Evolutionary conservation across 352 stramenopile species (phyloP).

Genomic region (Globisporangium spinosum): DNA sequence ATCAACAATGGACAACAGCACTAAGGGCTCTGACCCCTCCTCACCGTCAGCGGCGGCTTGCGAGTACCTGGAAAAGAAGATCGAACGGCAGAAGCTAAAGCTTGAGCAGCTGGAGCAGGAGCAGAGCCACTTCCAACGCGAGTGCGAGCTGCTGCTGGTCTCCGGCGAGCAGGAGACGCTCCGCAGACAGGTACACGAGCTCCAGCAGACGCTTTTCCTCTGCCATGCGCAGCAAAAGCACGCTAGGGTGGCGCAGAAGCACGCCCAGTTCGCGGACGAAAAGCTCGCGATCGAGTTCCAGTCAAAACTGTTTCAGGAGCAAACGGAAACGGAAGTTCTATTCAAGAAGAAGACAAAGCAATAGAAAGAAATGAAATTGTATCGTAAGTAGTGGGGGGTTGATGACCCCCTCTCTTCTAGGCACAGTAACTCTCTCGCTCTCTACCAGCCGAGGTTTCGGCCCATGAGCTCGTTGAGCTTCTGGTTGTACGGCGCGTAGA

Average conservation of each 20-base stretch:
- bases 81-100: slow-evolving; percentile 40
- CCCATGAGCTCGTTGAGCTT: slow-evolving; percentile 70
- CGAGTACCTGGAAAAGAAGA: slow-evolving; percentile 49
- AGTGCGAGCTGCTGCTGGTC: slow-evolving; percentile 41
- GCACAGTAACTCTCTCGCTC: slow-evolving; percentile 1
- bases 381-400: not conserved
- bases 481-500: slow-evolving; percentile 83
- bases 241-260: slow-evolving; percentile 35
- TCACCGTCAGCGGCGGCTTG: slow-evolving; percentile 27
- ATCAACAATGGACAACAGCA: slow-evolving; percentile 3
- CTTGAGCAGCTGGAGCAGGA: slow-evolving; percentile 35
- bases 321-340: slow-evolving; percentile 62
- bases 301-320: slow-evolving; percentile 41
- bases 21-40: slow-evolving; percentile 3
- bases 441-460: slow-evolving; percentile 56
- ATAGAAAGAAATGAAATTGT: not conserved
- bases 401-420: not conserved
- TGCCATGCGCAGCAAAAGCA: slow-evolving; percentile 55
- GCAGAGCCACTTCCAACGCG: slow-evolving; percentile 20
- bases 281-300: slow-evolving; percentile 34
- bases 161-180: slow-evolving; percentile 46
- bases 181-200: slow-evolving; percentile 52
- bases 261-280: slow-evolving; percentile 29
- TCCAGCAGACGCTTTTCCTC: slow-evolving; percentile 67
- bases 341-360: slow-evolving; percentile 34